Base-by-base conservation (phyloP, 1,284 basidiomycete species). In the Trametes sp. region DNA sequence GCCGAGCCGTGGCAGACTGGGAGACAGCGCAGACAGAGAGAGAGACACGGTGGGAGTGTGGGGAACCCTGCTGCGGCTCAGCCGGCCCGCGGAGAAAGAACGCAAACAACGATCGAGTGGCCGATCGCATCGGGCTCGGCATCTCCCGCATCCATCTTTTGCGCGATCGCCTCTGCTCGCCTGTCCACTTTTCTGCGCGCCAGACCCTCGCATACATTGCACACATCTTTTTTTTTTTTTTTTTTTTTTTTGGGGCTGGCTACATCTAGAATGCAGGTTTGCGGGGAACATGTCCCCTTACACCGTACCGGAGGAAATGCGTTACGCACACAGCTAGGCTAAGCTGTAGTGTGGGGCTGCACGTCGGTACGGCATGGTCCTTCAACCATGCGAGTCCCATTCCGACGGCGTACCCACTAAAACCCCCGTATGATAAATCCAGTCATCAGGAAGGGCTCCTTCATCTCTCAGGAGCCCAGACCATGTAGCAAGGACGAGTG, bases 41-140 rank as follows among this genome's bases (percentile, higher is more conserved):
- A 6, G 19, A 4, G 28, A 24, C 8, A 2, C 2, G 46, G 24
- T 9, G 5, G 26, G 11, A 29, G 46, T 29, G 46, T 48, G 46
- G 31, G 49, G 46, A 21, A 35, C 33, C 7, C n/a, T 2, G 33
- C 31, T 33, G n/a, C 13, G 44, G 11, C 31, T n/a, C 31, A 33
- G 31, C 21, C 24, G n/a, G 24, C 3, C 5, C 46, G 14, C 7
- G 41, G 26, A 33, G 35, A 14, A 23, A 13, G 26, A 16, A 28
- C 35, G 26, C 21, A 46, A 33, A 21, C 46, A 35, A 16, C 57
- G 49, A 59, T 48, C 57, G 50, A 42, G 7, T 23, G n/a, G 28
- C 48, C 50, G 52, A 60, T 54, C 46, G 2, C 24, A 60, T 60
- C 59, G 59, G 59, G 29, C 36, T 24, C 59, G 59, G 59, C 52